These are phyloP conservation scores for Solanum etuberosum DNA, from an alignment of 257 asterid genomes.

Conservation along the genomic window DNA sequence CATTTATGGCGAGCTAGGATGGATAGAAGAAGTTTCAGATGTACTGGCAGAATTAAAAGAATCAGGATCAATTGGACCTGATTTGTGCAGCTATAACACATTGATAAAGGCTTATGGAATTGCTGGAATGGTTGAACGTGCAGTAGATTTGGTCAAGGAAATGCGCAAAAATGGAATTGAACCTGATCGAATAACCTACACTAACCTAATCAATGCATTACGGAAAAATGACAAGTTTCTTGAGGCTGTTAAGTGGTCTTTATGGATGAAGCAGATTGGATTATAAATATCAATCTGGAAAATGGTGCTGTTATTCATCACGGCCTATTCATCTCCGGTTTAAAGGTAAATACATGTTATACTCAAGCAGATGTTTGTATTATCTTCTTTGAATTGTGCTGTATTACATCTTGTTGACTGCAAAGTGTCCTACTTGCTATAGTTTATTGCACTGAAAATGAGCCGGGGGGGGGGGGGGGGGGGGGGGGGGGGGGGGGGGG, in stretches of 20 bases:
- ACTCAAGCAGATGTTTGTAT: not conserved
- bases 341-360: not conserved
- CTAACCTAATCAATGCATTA: constrained; percentile 54
- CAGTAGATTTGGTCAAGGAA: constrained; percentile 68
- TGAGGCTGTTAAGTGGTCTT: constrained; percentile 97
- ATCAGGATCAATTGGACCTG: constrained; percentile 41
- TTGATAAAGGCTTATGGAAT: constrained; percentile 87
- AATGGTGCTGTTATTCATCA: not conserved
- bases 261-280: constrained; percentile 95
- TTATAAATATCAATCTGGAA: constrained; percentile 13
- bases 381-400: not conserved
- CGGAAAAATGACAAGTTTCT: constrained; percentile 69
- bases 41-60: constrained; percentile 52
- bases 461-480: too few relatives aligned
- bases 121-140: constrained; percentile 81
- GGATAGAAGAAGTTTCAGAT: constrained; percentile 64
- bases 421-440: not conserved
- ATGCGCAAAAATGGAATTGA: constrained; percentile 66
- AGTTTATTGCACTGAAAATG: not conserved
- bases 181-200: constrained; percentile 64
- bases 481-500: too few relatives aligned
- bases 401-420: not conserved
- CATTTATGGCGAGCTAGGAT: constrained; percentile 65
- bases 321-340: not conserved
- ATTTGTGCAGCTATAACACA: constrained; percentile 81